These are phyloP conservation scores for Deinandra increscens DNA, from an alignment of 129 eudicot species.

Conservation along the genomic window DNA sequence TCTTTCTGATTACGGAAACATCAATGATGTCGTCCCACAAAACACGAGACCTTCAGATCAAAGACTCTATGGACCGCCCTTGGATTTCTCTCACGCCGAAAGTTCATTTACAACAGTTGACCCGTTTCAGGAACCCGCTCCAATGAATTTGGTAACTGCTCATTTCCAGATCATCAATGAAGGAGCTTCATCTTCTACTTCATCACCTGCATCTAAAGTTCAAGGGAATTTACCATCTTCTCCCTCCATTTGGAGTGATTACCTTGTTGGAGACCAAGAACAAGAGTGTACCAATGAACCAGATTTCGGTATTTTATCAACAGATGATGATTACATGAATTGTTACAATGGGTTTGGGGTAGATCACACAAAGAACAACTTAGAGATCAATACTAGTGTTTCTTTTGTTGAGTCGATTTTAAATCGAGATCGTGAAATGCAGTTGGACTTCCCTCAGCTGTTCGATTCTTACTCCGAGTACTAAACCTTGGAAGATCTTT, in stretches of 20 bases:
- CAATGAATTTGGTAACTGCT: constrained; percentile 24
- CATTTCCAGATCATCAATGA: constrained; percentile 40
- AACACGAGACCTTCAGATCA: constrained; percentile 23
- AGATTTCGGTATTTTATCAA: constrained; percentile 8
- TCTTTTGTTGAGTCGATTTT: constrained; percentile 78
- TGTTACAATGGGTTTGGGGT: constrained; percentile 20
- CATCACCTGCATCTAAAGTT: constrained; percentile 44
- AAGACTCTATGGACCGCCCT: constrained; percentile 22
- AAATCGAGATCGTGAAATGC: constrained; percentile 65
- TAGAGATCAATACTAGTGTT: constrained; percentile 30
- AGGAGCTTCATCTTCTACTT: constrained; percentile 50
- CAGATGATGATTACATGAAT: constrained; percentile 21
- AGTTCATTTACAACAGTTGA: constrained; percentile 32
- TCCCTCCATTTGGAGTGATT: constrained; percentile 52
- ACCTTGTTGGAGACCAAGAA: constrained; percentile 39
- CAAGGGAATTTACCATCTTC: constrained; percentile 53
- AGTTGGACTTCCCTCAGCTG: constrained; percentile 53
- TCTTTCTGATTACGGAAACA: constrained; percentile 61
- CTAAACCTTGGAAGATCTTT: constrained; percentile 5
- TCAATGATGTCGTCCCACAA: constrained; percentile 44
- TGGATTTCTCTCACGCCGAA: constrained; percentile 28
- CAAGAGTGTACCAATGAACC: constrained; percentile 36
- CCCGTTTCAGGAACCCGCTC: constrained; percentile 30
- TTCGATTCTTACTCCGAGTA: constrained; percentile 53
- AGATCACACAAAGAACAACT: constrained; percentile 27